These are phyloP conservation scores for Nicotiana knightiana DNA, from an alignment of 257 asterid species.

Conservation along the genomic window DNA sequence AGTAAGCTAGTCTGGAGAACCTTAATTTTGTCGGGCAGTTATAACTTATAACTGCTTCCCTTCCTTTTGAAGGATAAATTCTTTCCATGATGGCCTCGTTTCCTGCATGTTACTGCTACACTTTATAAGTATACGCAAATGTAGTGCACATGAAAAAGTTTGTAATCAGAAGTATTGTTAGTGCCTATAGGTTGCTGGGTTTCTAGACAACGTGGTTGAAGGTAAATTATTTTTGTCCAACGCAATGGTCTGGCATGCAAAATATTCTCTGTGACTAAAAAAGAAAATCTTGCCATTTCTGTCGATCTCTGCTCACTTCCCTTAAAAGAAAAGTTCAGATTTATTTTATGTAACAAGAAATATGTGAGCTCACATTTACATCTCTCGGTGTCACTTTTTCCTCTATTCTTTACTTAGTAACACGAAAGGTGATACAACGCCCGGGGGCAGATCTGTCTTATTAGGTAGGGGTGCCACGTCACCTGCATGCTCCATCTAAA, in stretches of 20 bases:
- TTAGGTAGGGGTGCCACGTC: too few relatives aligned
- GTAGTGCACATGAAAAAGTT: background rate
- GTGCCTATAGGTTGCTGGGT: background rate
- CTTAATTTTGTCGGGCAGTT: background rate
- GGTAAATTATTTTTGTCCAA: background rate
- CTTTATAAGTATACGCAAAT: background rate
- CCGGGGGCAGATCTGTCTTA: too few relatives aligned
- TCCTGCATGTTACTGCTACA: constrained; percentile 3
- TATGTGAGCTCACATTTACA: background rate
- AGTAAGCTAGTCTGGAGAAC: background rate
- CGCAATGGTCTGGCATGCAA: background rate
- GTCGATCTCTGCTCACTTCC: background rate
- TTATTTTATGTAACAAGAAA: background rate
- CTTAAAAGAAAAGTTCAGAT: background rate
- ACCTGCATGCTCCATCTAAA: too few relatives aligned
- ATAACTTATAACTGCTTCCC: background rate
- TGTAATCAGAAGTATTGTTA: background rate
- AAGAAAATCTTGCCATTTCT: background rate
- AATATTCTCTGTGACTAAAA: background rate
- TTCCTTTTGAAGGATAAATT: background rate
- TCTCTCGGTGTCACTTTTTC: background rate
- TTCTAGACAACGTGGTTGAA: background rate
- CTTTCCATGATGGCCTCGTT: background rate
- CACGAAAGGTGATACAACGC: too few relatives aligned
- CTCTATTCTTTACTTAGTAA: background rate